These are phyloP conservation scores for Sideroxylon spinosum DNA, from an alignment of 179 eudicot genomes.

Conservation along the genomic window DNA sequence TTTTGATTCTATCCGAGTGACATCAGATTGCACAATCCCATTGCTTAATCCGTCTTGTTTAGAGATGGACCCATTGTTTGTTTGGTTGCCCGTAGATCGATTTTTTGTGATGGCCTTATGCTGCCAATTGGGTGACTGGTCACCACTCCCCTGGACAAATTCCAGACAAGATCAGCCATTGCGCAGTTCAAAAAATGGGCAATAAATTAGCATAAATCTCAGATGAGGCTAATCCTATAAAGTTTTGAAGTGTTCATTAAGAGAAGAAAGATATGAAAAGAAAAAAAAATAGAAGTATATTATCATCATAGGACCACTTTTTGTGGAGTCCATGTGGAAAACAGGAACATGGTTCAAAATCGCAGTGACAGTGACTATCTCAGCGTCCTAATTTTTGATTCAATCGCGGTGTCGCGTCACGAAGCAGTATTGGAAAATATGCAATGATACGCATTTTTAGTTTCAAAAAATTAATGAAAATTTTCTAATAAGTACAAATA, in stretches of 20 bases:
- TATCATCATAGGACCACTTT: background rate
- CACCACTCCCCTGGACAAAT: slow-evolving; percentile 48
- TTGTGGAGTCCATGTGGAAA: no score
- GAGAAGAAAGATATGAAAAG: background rate
- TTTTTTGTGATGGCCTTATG: slow-evolving; percentile 34
- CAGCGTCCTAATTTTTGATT: no score
- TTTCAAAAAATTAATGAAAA: no score
- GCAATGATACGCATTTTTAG: no score
- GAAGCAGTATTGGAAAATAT: no score
- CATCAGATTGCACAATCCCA: slow-evolving; percentile 44
- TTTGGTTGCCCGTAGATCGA: slow-evolving; percentile 51
- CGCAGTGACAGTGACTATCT: no score
- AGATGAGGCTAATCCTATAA: background rate
- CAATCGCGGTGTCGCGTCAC: no score
- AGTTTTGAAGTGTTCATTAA: background rate
- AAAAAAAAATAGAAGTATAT: background rate
- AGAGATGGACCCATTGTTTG: slow-evolving; percentile 45
- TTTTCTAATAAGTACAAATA: no score
- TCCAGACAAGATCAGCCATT: slow-evolving; percentile 24
- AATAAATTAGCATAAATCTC: background rate
- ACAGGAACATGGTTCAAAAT: no score
- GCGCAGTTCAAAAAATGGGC: background rate
- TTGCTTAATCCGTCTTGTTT: slow-evolving; percentile 64
- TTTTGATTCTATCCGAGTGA: slow-evolving; percentile 22
- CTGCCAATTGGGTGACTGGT: slow-evolving; percentile 52